Conservation (phyloP, 768 basidiomycete species). For the Saitozyma sp. region DNA sequence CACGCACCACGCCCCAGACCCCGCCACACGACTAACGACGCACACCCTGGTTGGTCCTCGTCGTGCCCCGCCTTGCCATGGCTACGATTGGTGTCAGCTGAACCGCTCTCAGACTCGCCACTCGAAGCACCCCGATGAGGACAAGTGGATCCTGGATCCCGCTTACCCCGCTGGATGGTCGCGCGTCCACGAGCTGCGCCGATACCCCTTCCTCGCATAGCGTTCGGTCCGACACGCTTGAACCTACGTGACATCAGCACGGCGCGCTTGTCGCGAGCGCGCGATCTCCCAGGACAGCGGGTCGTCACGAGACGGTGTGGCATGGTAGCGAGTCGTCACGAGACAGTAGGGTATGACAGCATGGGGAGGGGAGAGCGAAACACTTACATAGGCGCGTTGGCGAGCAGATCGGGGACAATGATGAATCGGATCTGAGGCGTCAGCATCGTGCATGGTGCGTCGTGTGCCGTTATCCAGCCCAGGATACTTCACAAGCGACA, state of each 20-base stretch:
- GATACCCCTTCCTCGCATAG: slow-evolving; percentile 98
- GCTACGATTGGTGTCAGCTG: slow-evolving; percentile 23
- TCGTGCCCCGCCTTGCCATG: slow-evolving; percentile 47
- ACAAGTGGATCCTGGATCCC: slow-evolving; percentile 7
- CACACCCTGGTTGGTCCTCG: slow-evolving; percentile 48
- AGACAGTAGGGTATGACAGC: too few species aligned
- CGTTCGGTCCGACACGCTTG: slow-evolving; percentile 96
- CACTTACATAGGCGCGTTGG: slow-evolving; percentile 92
- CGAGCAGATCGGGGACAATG: slow-evolving; percentile 98
- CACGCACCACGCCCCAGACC: too few species aligned
- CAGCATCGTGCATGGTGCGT: background rate
- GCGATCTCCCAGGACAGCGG: too few species aligned
- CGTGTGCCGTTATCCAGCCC: background rate
- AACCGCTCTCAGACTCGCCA: background rate
- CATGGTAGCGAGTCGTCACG: too few species aligned
- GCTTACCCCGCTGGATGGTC: slow-evolving; percentile 93
- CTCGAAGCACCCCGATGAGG: slow-evolving; percentile 7
- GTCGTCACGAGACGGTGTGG: too few species aligned
- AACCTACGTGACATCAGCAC: slow-evolving; percentile 65
- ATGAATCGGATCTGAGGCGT: slow-evolving; percentile 68
- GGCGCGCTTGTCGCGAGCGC: too few species aligned
- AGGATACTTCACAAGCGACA: background rate
- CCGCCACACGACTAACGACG: slow-evolving; percentile 27
- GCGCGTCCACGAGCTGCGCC: slow-evolving; percentile 98
- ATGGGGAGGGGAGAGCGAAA: too few species aligned